Base-by-base conservation (phyloP, 106 monocot genomes). In the Hemerocallis citrina region DNA sequence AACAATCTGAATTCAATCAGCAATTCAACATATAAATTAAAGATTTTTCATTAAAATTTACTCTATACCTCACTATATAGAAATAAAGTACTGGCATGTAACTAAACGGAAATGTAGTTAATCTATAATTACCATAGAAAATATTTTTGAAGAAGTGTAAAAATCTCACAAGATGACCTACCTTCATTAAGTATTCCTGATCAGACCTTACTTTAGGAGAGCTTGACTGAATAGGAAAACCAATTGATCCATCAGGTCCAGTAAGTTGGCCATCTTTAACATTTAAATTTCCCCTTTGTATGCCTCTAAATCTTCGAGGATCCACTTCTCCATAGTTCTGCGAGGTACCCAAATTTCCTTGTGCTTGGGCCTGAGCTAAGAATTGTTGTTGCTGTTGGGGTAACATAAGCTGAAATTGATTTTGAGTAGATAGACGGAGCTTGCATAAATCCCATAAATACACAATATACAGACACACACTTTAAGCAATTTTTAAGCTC, bases 111-210 rank as follows among this genome's bases (percentile, higher is more conserved):
- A n/a, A n/a, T n/a, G n/a, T n/a, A n/a, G n/a, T n/a, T n/a, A n/a
- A n/a, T n/a, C n/a, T n/a, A n/a, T n/a, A n/a, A n/a, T n/a, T n/a
- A n/a, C n/a, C n/a, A n/a, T n/a, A n/a, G n/a, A n/a, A n/a, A n/a
- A n/a, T n/a, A n/a, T n/a, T n/a, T n/a, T n/a, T n/a, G n/a, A n/a
- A n/a, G n/a, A n/a, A n/a, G n/a, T n/a, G n/a, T n/a, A n/a, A n/a
- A n/a, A n/a, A n/a, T n/a, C n/a, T n/a, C n/a, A n/a, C n/a, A n/a
- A n/a, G n/a, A n/a, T n/a, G n/a, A n/a, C n/a, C n/a, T n/a, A 91
- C 91, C 85, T 91, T 91, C 72, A 91, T 79, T 29, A 82, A 52
- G 78, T 84, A 86, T 19, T 92, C 92, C 66, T 88, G 81, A 64
- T 82, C 88, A 21, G 52, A 74, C 25, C 78, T 74, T 42, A 91